Evolutionary conservation across 1,139 yeast genomes (phyloP), one percentile per base, ranked within the genome.

Genomic region (Pichia sp.): DNA sequence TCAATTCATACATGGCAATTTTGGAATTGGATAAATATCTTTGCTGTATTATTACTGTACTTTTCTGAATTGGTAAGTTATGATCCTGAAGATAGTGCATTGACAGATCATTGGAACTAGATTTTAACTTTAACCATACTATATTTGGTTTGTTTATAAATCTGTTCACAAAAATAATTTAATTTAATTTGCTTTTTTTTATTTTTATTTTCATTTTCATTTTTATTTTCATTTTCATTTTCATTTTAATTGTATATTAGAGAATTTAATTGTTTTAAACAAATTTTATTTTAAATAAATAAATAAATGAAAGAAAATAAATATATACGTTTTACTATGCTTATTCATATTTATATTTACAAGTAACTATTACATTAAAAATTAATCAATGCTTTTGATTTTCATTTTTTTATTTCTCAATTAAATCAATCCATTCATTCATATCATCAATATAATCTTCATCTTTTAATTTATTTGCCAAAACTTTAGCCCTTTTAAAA

Each of bases 21-120:
- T 62, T 90, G 98, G 97, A 87, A 90, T 56, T 90, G 97, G 97
- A 75, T 86, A 47, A 90, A 90, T 60, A 86, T 90, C 73, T 81
- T 81, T 53, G 76, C 83, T 44, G 85, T 95, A 11, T 68, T 92
- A 48, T 67, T 79, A n/a, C 68, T 92, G 40, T 92, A 92, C 64
- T 80, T 84, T 34, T 71, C 85, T 45, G 97, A 90, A 65, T 69
- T 90, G 37, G 45, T 55, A 9, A 57, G 60, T 40, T 59, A 55
- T 42, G 58, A 60, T 40, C 60, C 62, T 4, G 62, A 59, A 41
- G 65, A 61, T 43, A 59, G 57, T 47, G 55, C 62, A 23, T 52
- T 61, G 34, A 56, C 63, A 22, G 60, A 58, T 44, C 62, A 59
- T 45, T 61, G 64, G 64, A 50, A 54, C 30, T 46, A 35, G 39